These are phyloP conservation scores for Heterobasidion occidentale DNA, from an alignment of 1,284 basidiomycete genomes.

Conservation along the genomic window DNA sequence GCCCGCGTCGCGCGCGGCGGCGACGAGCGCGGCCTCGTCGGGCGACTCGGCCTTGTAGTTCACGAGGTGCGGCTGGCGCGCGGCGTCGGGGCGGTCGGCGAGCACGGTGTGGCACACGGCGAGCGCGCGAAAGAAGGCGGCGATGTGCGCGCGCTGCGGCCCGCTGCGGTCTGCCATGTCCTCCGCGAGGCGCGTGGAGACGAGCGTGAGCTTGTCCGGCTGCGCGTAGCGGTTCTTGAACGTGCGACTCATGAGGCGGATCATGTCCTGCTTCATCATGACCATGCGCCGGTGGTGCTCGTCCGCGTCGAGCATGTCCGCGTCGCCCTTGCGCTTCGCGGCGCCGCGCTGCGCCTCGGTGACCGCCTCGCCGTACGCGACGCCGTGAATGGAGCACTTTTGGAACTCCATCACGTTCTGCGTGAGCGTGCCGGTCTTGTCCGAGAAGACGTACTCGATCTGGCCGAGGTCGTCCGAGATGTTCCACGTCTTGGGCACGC, in stretches of 20 bases:
- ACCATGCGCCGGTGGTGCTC: constrained; percentile 64
- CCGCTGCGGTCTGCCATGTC: constrained; percentile 60
- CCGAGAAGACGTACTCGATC: constrained; percentile 96
- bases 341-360: constrained; percentile 95
- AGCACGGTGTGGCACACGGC: constrained; percentile 92
- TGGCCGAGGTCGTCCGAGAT: constrained; percentile 97
- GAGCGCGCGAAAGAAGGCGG: constrained; percentile 86
- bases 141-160: constrained; percentile 60
- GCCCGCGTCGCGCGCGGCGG: constrained; percentile 86
- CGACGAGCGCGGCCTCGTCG: constrained; percentile 92
- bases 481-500: constrained; percentile 96
- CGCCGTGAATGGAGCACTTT: constrained; percentile 84
- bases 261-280: constrained; percentile 72
- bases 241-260: constrained; percentile 61
- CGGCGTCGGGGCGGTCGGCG: constrained; percentile 63
- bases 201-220: constrained; percentile 77
- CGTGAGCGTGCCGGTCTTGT: constrained; percentile 95
- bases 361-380: constrained; percentile 86
- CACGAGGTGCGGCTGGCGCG: constrained; percentile 57
- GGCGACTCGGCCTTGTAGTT: constrained; percentile 96
- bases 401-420: constrained; percentile 99
- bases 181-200: constrained; percentile 79
- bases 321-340: constrained; percentile 74
- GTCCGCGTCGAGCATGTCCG: constrained; percentile 55
- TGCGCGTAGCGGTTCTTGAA: constrained; percentile 92